Conservation (phyloP, 1,284 basidiomycete species). For the Ustilago vetiveriae region DNA sequence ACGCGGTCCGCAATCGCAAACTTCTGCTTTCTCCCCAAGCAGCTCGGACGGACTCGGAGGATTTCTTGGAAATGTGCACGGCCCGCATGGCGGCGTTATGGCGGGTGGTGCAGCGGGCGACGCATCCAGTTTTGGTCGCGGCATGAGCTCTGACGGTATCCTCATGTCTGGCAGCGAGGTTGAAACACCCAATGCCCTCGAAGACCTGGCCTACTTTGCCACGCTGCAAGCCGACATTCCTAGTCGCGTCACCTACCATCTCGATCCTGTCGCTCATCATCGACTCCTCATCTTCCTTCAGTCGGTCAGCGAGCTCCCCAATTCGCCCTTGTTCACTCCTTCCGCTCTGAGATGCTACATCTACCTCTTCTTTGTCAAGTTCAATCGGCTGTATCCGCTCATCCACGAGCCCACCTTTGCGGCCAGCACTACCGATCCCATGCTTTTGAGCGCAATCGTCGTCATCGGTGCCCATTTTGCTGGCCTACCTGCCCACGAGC, state of each 20-base stretch:
- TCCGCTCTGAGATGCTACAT: constrained; percentile 52
- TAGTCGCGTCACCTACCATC: constrained; percentile 39
- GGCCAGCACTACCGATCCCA: constrained; percentile 49
- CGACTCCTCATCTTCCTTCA: constrained; percentile 53
- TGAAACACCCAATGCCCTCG: constrained; percentile 48
- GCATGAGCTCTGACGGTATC: constrained; percentile 36
- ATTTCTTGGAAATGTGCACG: constrained; percentile 38
- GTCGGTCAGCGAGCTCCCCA: constrained; percentile 52
- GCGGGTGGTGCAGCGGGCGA: constrained; percentile 11
- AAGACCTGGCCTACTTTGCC: constrained; percentile 56
- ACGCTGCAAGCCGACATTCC: constrained; percentile 53
- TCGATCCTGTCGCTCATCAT: constrained; percentile 44
- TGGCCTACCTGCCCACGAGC: constrained; percentile 46
- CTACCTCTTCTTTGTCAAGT: constrained; percentile 56
- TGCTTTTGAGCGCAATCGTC: constrained; percentile 53
- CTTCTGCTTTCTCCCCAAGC: constrained; percentile 45
- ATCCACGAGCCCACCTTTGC: constrained; percentile 56
- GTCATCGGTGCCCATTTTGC: constrained; percentile 57
- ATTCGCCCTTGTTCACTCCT: constrained; percentile 51
- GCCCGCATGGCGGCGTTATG: constrained; percentile 23
- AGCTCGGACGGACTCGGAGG: constrained; percentile 46
- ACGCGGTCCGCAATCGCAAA: constrained; percentile 35
- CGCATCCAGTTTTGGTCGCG: constrained; percentile 36
- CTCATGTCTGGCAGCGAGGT: constrained; percentile 43
- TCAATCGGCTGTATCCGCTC: constrained; percentile 53